Percentiles rank a stretch among this genome's conserved stretches.
Conservation (phyloP, 495 filamentous ascomycete genomes). For the Annulohypoxylon moriforme region DNA sequence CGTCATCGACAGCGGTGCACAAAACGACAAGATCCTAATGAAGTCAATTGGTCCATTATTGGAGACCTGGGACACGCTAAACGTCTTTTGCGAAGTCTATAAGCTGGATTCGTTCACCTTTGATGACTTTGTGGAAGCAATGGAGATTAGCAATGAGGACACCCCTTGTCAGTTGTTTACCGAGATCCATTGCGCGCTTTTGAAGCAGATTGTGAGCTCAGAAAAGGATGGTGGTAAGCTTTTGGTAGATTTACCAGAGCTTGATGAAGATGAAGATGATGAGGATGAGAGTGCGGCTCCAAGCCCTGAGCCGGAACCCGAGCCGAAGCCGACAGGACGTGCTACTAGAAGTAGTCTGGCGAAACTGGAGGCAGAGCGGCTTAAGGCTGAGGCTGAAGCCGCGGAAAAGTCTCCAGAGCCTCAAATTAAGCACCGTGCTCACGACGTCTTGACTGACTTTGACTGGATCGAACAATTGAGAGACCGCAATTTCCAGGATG, state of each 20-base stretch:
- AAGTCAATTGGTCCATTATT: conserved; percentile 82
- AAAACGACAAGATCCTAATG: conserved; percentile 72
- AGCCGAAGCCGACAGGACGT: conserved; percentile 71
- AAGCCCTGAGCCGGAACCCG: conserved; percentile 69
- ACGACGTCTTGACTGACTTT: conserved; percentile 76
- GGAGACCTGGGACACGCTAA: conserved; percentile 95
- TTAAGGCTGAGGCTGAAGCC: conserved; percentile 66
- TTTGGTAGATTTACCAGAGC: conserved; percentile 80
- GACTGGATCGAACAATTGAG: conserved; percentile 86
- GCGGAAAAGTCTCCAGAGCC: conserved; percentile 57
- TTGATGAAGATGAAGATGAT: conserved; percentile 69
- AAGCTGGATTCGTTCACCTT: conserved; percentile 96
- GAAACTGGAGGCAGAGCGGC: conserved; percentile 76
- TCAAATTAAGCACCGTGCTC: conserved; percentile 74
- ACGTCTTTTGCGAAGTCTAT: conserved; percentile 94
- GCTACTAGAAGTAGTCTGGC: conserved; percentile 87
- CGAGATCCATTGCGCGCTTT: conserved; percentile 89
- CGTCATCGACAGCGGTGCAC: conserved; percentile 47
- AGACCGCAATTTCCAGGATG: conserved; percentile 86
- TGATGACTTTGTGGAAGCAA: conserved; percentile 92
- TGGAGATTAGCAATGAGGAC: conserved; percentile 81
- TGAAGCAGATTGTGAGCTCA: conserved; percentile 86
- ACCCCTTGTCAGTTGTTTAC: conserved; percentile 87
- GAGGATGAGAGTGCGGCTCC: conserved; percentile 62
- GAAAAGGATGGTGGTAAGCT: conserved; percentile 80